phyloP scores from a whole-genome alignment of 352 stramenopile genomes.

The Phytophthora chlamydospora region DNA sequence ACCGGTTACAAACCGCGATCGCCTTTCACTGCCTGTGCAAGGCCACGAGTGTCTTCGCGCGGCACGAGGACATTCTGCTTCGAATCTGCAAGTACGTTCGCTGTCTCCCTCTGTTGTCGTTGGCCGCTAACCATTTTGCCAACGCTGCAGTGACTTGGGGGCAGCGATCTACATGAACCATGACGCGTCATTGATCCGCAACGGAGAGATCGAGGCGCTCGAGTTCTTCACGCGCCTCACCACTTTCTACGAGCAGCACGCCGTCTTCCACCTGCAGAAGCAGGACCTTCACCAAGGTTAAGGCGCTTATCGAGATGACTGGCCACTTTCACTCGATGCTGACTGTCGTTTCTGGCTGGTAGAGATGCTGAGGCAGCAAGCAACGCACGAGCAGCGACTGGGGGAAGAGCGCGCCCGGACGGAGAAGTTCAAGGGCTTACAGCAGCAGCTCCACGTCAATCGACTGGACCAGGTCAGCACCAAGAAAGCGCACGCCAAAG shows the following conservation, averaged over 20 bases:
- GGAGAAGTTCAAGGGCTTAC: constrained; percentile 53
- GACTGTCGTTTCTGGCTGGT: neutral
- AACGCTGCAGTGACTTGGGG: constrained; percentile 45
- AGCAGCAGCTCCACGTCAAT: constrained; percentile 55
- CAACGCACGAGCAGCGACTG: constrained; percentile 35
- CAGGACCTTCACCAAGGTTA: constrained; percentile 55
- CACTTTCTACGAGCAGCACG: constrained; percentile 69
- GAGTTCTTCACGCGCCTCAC: constrained; percentile 62
- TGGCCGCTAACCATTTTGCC: neutral
- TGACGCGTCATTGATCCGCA: constrained; percentile 28
- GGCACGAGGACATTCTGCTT: constrained; percentile 61
- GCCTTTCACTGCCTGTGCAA: constrained; percentile 80
- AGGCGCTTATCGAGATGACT: neutral
- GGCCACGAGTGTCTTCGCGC: constrained; percentile 60
- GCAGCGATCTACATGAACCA: constrained; percentile 66
- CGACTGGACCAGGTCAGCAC: constrained; percentile 58
- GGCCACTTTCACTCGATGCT: too few relatives aligned
- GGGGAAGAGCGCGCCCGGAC: constrained; percentile 43
- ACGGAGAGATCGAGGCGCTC: constrained; percentile 59
- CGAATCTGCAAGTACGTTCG: constrained; percentile 57
- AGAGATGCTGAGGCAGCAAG: constrained; percentile 51
- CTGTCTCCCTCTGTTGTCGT: neutral
- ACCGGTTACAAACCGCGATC: constrained; percentile 72
- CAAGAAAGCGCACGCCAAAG: constrained; percentile 47
- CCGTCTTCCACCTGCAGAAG: constrained; percentile 49